Evolutionary conservation across 2,329 filamentous ascomycete species (phyloP), one percentile per base, ranked within the genome.

Genomic region (Trichoderma semiorbis): DNA sequence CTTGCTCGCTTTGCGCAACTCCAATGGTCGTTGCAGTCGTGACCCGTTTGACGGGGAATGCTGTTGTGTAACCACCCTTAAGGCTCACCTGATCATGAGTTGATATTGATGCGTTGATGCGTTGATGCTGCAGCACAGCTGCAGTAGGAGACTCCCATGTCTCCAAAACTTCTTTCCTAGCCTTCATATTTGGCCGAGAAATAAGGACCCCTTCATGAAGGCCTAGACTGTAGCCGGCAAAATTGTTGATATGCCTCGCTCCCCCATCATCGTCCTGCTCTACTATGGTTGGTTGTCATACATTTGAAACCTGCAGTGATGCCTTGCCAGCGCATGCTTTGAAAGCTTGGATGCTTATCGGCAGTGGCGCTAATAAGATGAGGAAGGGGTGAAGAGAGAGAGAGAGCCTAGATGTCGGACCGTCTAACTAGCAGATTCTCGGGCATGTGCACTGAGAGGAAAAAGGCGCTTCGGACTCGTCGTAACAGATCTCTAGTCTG

Each of bases 401-500:
- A 18, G 39, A 43, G 39, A 30, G 12, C 14, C 55, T 69, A 69
- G 55, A 50, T 69, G 14, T 61, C 50, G 34, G 66, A 24, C n/a
- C 55, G 36, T 32, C 66, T 47, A 28, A 50, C n/a, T 8, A 47
- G 24, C 21, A 24, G 5, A 14, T 53, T 26, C 53, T 73, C 53
- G 12, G 72, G 72, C 18, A 73, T 68, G 39, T 75, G 66, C 55
- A 73, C 16, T 16, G 66, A 70, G n/a, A 71, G 36, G 30, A 69
- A 72, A 24, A 75, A 55, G 21, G 58, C 32, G 26, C 30, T 69
- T 18, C 68, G 63, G 10, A 69, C 57, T n/a, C 71, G 67, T 39
- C 75, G 74, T 26, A 82, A 71, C 24, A 81, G 71, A 8, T 74
- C 73, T 63, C 75, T 77, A 21, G 65, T 72, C 11, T 74, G 67